Evolutionary conservation across 2,329 filamentous ascomycete genomes (phyloP), one percentile per base, ranked within the genome.

Genomic region (Aschersonia sp.): DNA sequence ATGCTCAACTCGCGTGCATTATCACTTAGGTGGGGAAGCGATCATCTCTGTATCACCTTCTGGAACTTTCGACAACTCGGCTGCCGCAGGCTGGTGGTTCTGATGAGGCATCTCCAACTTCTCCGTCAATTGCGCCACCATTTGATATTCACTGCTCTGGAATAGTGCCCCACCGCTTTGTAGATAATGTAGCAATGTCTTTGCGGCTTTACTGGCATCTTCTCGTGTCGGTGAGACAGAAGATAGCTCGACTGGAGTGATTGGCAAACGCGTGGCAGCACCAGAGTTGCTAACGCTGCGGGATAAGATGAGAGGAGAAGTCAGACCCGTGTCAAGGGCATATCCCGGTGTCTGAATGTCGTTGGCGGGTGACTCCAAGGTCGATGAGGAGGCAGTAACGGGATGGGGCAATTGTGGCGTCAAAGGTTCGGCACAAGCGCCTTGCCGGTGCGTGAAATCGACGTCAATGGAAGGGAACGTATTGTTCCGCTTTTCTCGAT

Each of bases 111-210:
- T 69, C 51, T 85, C 80, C 31, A 95, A 73, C 65, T 91, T 94
- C 63, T 94, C 85, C 61, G 89, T 91, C 53, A 96, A 68, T 60
- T 88, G 87, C 20, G 87, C 74, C 45, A 96, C 80, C 3, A 80
- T 78, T 53, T 85, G 64, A 61, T 84, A 89, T 53, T 96, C 89
- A 56, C 78, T 77, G 44, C 87, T 77, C 58, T 92, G 85, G 12
- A 85, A 78, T 32, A 31, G 7, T 30, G 88, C 76, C 1, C 80
- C 82, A 29, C 64, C 69, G 51, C 81, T 80, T 56, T 87, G 77
- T 61, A 96, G 84, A 59, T 91, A 95, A 51, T 68, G 82, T 61
- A 94, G 76, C 28, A 96, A 78, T 2, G 89, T 81, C 57, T 91
- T 83, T 4, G 94, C 75, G 1, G 89, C 91, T 46, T 80, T 76